Base-by-base conservation (phyloP, 164 flowering plant genomes). In the Echeveria elegans region DNA sequence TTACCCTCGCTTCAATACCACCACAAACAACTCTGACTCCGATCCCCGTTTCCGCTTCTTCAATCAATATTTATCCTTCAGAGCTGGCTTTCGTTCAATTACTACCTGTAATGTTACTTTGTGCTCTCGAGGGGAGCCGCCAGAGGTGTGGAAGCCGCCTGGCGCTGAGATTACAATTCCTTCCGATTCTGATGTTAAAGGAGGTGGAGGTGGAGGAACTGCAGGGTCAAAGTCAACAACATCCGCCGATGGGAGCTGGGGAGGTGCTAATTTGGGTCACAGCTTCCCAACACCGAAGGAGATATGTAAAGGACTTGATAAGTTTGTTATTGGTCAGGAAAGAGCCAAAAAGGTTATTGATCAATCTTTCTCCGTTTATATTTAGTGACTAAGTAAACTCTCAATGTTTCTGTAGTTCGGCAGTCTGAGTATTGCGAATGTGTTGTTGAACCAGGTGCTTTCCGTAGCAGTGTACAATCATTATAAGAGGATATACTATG, bases 401-500 rank as follows among this genome's bases (percentile, higher is more conserved):
- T 14, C 16, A 11, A 18, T 11, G 47, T 43, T 15, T 16, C 16
- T 5, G 16, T 18, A 2, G 15, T 12, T 1, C 15, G 4, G 16
- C 15, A 15, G 3, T 15, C 19, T 52, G n/a, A n/a, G n/a, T n/a
- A n/a, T n/a, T n/a, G n/a, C n/a, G n/a, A n/a, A n/a, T n/a, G n/a
- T 23, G 14, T 1, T 21, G 28, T 52, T 52, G 47, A 64, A 78
- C 52, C 83, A 93, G 98, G 97, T 93, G 64, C 94, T 93, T 14
- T 83, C 98, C n/a, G 98, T 93, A 29, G 97, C 94, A 26, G 97
- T 93, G 34, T 93, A 90, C 79, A 93, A 93, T 78, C 98, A 93
- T 72, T 93, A 90, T 73, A 90, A 85, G 80, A 81, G 98, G 77
- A 87, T 93, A 56, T 83, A 76, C 75, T 74, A 77, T 56, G 95